A percentile compares a stretch with the other conserved stretches of the same genome.
Conservation (phyloP, 176 grass and related monocot species). For the Otatea glauca region DNA sequence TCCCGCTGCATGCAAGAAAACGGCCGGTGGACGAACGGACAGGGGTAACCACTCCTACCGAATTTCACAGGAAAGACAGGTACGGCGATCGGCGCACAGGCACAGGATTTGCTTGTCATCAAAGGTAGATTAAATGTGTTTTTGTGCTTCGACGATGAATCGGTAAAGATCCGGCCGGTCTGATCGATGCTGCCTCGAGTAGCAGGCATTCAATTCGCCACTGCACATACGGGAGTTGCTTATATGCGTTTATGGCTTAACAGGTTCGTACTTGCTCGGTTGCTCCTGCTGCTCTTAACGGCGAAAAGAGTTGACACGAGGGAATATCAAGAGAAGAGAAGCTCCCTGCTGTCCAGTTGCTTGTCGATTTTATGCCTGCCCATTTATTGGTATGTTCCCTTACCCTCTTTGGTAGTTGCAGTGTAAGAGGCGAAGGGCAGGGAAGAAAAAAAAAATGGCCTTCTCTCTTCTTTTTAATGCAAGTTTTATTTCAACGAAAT, state of each 20-base stretch:
- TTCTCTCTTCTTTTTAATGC: no score
- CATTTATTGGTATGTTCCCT: conserved; percentile 34
- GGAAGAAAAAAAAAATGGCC: no score
- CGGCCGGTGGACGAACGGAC: not conserved
- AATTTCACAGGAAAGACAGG: not conserved
- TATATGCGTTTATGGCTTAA: not conserved
- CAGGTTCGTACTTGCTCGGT: not conserved
- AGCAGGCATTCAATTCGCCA: not conserved
- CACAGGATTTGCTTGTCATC: not conserved
- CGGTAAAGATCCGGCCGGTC: not conserved
- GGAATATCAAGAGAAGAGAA: conserved; percentile 13
- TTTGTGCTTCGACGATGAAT: not conserved
- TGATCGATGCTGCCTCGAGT: not conserved
- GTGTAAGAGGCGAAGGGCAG: not conserved
- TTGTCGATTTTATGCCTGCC: not conserved
- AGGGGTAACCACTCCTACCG: not conserved
- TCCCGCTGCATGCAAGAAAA: not conserved
- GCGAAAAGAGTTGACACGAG: not conserved
- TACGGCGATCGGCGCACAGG: not conserved
- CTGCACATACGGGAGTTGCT: not conserved
- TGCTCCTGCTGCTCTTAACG: not conserved
- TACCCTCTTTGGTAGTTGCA: conserved; percentile 26
- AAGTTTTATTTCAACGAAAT: no score
- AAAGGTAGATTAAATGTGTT: not conserved
- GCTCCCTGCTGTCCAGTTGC: conserved; percentile 8